A percentile compares a stretch with the other conserved stretches of the same genome.
Evolutionary conservation across 2,329 filamentous ascomycete genomes (phyloP).

Genomic region (Hymenoscyphus infarciens): DNA sequence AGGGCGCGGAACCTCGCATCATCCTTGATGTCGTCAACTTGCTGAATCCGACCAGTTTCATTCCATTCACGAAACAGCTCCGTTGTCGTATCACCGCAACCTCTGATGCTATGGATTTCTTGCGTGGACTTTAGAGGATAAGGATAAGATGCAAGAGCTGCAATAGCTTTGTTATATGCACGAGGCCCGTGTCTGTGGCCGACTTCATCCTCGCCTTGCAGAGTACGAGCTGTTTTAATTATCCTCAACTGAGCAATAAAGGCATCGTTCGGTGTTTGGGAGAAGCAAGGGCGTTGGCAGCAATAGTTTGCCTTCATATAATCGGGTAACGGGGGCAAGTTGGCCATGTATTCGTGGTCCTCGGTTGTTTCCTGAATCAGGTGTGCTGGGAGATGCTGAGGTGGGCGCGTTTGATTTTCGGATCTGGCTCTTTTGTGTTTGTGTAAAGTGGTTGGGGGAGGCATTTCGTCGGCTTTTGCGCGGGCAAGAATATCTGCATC

Average conservation of each 20-base stretch:
- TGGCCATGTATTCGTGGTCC: constrained; percentile 61
- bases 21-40: constrained; percentile 59
- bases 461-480: constrained; percentile 25
- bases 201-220: constrained; percentile 74
- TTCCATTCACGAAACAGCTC: constrained; percentile 74
- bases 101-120: constrained; percentile 58
- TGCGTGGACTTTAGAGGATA: constrained; percentile 32
- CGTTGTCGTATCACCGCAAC: constrained; percentile 77
- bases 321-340: constrained; percentile 63
- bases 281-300: constrained; percentile 73
- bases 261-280: constrained; percentile 64
- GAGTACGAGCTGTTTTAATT: constrained; percentile 66
- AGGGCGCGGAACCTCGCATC: constrained; percentile 64
- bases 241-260: constrained; percentile 75
- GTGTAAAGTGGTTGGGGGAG: constrained; percentile 24
- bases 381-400: constrained; percentile 21
- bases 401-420: constrained; percentile 15
- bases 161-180: constrained; percentile 85
- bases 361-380: constrained; percentile 71
- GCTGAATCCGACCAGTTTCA: constrained; percentile 55
- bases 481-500: constrained; percentile 30
- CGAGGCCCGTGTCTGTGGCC: constrained; percentile 82
- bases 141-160: constrained; percentile 78
- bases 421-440: constrained; percentile 17
- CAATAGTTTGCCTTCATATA: constrained; percentile 67